These are phyloP conservation scores for Nephelium lappaceum DNA, from an alignment of 345 rosid species.

Conservation along the genomic window DNA sequence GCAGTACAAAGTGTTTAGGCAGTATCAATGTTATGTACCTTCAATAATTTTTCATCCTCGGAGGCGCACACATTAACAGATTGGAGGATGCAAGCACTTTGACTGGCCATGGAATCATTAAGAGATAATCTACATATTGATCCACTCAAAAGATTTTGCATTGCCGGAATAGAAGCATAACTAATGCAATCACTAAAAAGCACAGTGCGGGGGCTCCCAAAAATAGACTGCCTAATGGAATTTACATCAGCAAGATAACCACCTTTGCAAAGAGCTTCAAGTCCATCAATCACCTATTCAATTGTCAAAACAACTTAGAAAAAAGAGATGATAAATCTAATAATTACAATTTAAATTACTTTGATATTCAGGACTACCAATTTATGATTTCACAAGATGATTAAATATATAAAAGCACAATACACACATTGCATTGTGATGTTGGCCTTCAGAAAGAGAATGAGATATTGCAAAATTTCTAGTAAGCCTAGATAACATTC, in stretches of 20 bases:
- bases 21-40: slow-evolving; percentile 41
- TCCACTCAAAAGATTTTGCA: slow-evolving; percentile 47
- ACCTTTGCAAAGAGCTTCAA: slow-evolving; percentile 39
- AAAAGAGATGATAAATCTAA: not conserved
- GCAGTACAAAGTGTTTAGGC: not conserved
- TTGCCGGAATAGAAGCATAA: slow-evolving; percentile 26
- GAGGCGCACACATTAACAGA: slow-evolving; percentile 47
- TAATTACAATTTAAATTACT: not conserved
- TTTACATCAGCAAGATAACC: slow-evolving; percentile 48
- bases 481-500: not conserved
- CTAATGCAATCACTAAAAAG: slow-evolving; percentile 49
- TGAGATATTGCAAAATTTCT: too few relatives aligned
- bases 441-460: not conserved
- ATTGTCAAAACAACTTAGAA: slow-evolving; percentile 19
- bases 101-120: slow-evolving; percentile 47
- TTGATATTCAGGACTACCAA: not conserved
- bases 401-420: not conserved
- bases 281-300: slow-evolving; percentile 73
- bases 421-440: not conserved
- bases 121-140: slow-evolving; percentile 49
- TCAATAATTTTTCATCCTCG: slow-evolving; percentile 41
- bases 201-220: slow-evolving; percentile 50
- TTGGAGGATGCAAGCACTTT: slow-evolving; percentile 54
- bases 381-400: not conserved
- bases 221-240: slow-evolving; percentile 62